These are phyloP conservation scores for Cordyceps farinosa DNA, from an alignment of 2,329 filamentous ascomycete species.

Conservation along the genomic window DNA sequence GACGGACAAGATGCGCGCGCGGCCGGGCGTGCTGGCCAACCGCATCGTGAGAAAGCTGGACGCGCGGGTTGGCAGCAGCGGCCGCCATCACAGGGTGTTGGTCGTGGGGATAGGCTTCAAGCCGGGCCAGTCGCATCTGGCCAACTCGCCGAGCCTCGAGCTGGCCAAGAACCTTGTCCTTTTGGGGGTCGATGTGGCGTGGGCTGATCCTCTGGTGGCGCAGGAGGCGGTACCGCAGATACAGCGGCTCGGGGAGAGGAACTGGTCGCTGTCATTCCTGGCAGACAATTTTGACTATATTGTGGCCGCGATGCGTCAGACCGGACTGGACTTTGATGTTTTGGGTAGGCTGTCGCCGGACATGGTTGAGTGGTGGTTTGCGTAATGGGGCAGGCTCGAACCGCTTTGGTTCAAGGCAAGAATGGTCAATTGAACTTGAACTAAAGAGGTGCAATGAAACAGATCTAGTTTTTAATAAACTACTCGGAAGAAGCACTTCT, in stretches of 20 bases:
- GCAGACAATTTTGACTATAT: conserved; percentile 40
- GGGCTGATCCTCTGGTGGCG: conserved; percentile 42
- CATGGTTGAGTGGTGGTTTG: conserved; percentile 15
- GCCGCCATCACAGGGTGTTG: conserved; percentile 31
- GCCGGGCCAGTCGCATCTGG: conserved; percentile 43
- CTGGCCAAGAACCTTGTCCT: conserved; percentile 36
- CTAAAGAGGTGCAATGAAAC: too few relatives aligned
- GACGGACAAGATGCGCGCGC: conserved; percentile 40
- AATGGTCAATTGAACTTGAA: too few relatives aligned
- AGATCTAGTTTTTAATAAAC: too few relatives aligned
- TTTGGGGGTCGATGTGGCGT: conserved; percentile 39
- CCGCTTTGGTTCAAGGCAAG: too few relatives aligned
- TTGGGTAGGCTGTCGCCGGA: conserved; percentile 30
- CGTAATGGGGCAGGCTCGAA: too few relatives aligned
- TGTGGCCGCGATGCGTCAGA: conserved; percentile 42
- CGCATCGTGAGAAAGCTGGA: conserved; percentile 29
- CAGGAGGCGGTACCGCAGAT: conserved; percentile 41
- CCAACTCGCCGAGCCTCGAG: conserved; percentile 45
- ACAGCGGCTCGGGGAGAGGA: conserved; percentile 28
- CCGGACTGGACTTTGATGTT: conserved; percentile 39
- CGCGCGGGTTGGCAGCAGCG: background rate
- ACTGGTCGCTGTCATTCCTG: conserved; percentile 38
- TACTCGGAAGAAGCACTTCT: too few relatives aligned
- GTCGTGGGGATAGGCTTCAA: conserved; percentile 51
- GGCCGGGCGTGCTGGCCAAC: conserved; percentile 39